phyloP scores from a whole-genome alignment of 176 grass and related monocot species.

The Dendrocalamus sinicus region DNA sequence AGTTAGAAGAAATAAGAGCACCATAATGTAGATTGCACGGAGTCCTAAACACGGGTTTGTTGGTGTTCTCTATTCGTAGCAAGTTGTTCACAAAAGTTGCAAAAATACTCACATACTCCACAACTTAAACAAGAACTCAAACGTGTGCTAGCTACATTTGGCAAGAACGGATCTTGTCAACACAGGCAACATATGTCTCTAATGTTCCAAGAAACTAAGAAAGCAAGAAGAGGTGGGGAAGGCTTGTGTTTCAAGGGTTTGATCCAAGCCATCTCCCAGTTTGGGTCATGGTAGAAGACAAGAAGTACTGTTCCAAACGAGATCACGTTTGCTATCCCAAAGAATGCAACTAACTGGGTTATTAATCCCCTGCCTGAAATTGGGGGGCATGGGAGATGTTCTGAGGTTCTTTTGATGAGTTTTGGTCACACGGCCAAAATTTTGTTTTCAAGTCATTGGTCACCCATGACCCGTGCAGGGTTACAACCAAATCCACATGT shows the following conservation, averaged over 20 bases:
- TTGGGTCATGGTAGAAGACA: constrained; percentile 33
- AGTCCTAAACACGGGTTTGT: neutral
- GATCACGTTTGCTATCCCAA: constrained; percentile 17
- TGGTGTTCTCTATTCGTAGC: neutral
- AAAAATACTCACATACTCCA: neutral
- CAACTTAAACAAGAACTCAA: neutral
- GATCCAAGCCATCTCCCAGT: constrained; percentile 5
- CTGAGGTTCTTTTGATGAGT: neutral
- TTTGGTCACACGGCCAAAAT: neutral
- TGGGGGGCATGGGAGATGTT: neutral
- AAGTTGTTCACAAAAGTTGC: neutral
- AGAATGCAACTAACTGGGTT: constrained; percentile 10
- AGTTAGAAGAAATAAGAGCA: neutral
- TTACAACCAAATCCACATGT: neutral
- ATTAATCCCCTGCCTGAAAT: constrained; percentile 29
- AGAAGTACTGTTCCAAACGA: constrained; percentile 22
- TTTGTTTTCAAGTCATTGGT: neutral
- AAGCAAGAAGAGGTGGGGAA: constrained; percentile 16
- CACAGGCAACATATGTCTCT: neutral
- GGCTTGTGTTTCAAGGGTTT: constrained; percentile 26
- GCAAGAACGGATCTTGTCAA: neutral
- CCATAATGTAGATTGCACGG: neutral
- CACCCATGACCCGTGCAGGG: neutral
- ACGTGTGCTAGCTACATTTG: neutral
- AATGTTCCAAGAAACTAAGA: constrained; percentile 15